Conservation (phyloP, 345 rosid genomes). For the Lagerstroemia speciosa region DNA sequence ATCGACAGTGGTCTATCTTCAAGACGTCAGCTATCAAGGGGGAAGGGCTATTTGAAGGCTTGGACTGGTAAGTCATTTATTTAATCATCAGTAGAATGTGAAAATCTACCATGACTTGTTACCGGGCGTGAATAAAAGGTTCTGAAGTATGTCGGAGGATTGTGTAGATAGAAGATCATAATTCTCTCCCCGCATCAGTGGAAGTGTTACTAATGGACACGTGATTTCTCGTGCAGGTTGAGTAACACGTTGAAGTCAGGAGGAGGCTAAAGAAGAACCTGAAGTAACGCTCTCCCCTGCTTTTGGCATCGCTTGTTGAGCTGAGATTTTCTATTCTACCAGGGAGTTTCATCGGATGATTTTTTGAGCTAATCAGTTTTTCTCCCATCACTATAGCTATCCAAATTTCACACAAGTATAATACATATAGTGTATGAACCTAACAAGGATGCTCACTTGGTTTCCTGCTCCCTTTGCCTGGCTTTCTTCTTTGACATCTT, state of each 20-base stretch:
- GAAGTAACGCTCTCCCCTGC: background rate
- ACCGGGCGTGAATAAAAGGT: too few species aligned
- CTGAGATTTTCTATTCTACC: background rate
- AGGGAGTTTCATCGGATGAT: background rate
- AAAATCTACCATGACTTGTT: background rate
- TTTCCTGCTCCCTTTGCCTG: background rate
- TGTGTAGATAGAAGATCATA: background rate
- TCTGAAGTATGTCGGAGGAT: too few species aligned
- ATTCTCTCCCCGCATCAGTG: background rate
- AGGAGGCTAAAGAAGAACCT: conserved; percentile 14
- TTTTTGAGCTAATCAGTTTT: background rate
- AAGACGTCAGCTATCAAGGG: conserved; percentile 66
- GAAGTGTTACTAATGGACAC: background rate
- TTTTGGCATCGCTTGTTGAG: background rate
- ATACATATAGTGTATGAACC: background rate
- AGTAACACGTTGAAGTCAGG: conserved; percentile 48
- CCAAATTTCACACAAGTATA: background rate
- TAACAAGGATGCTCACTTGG: background rate
- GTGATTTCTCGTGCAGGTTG: conserved; percentile 29
- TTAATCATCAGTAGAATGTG: background rate
- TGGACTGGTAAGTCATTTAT: conserved; percentile 54
- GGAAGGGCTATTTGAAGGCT: conserved; percentile 69
- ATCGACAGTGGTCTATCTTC: conserved; percentile 64
- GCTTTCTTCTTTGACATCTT: background rate
- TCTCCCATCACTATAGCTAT: background rate